Evolutionary conservation across 1,284 basidiomycete genomes (phyloP).

Genomic region (Rhizoctonia solani): DNA sequence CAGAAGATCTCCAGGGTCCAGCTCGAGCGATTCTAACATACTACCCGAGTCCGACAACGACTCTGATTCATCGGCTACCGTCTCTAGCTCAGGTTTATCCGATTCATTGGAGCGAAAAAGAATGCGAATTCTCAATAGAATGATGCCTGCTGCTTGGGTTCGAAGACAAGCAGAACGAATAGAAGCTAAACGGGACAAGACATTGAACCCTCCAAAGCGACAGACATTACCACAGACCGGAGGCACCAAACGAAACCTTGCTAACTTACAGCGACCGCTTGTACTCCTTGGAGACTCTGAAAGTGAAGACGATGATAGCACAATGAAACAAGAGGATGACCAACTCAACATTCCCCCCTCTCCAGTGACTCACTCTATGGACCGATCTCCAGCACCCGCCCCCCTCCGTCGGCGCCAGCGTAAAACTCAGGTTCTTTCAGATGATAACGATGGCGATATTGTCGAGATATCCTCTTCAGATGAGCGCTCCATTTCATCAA

Average conservation of each 20-base stretch:
- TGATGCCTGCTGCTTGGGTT: slow-evolving; percentile 33
- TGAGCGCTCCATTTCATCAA: background rate
- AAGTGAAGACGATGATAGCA: background rate
- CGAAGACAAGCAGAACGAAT: slow-evolving; percentile 16
- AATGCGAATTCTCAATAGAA: slow-evolving; percentile 15
- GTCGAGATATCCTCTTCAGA: slow-evolving; percentile 21
- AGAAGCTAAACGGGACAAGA: slow-evolving; percentile 1
- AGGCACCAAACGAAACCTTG: background rate
- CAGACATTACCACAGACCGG: background rate
- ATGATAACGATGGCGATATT: slow-evolving; percentile 17
- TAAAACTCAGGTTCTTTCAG: background rate
- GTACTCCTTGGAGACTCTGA: slow-evolving; percentile 27
- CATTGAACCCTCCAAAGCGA: background rate
- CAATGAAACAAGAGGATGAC: background rate
- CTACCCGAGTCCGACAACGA: background rate
- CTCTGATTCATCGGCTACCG: background rate
- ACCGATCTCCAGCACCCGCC: background rate
- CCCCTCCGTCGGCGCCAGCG: slow-evolving; percentile 1
- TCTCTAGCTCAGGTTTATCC: background rate
- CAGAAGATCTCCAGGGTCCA: too few species aligned
- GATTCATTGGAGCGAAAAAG: slow-evolving; percentile 21
- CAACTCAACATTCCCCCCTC: too few species aligned
- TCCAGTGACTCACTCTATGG: background rate
- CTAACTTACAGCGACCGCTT: background rate
- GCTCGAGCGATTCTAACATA: background rate